Evolutionary conservation across 1,284 basidiomycete genomes (phyloP), one percentile per base, ranked within the genome.

Genomic region (Puccinia polysora): DNA sequence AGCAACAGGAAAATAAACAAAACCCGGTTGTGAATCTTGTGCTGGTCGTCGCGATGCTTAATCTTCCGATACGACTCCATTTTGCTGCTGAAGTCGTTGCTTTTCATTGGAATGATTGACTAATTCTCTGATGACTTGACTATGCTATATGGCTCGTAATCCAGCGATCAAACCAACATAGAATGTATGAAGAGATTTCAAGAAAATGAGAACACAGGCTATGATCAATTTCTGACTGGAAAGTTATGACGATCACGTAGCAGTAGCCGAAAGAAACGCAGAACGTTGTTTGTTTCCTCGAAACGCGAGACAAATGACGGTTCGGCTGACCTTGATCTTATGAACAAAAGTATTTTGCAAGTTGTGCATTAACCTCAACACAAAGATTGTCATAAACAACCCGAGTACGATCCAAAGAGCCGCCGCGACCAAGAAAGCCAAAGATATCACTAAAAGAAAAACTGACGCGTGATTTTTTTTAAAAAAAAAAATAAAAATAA

Each of bases 341-440:
- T 59, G 53, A 18, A 50, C 43, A 25, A 69, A 59, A 14, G 43
- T 47, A 0, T n/a, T 58, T 20, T 69, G 65, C 18, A 69, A 20
- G 8, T 69, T 69, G 55, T 59, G 59, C 38, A 59, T 59, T 5
- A 69, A 40, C 49, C 65, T 23, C 7, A 47, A 15, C n/a, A 59
- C 52, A 38, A 69, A 69, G 38, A 69, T 69, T 1, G 55, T 59
- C 5, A 47, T 30, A 43, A 69, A 69, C 23, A 69, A 28, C 20
- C 34, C 65, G 10, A 69, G 6, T 25, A 69, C 65, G 25, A 69
- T 59, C 65, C 65, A 69, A 32, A 69, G 59, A 12, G 65, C 30
- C 5, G 65, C 55, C 18, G 55, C 43, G 18, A 47, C 53, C 10
- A 69, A 28, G 43, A 69, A 69, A 6, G 53, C 65, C 65, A 69